Evolutionary conservation across 2,329 filamentous ascomycete species (phyloP).

Genomic region (Clarireedia sp.): DNA sequence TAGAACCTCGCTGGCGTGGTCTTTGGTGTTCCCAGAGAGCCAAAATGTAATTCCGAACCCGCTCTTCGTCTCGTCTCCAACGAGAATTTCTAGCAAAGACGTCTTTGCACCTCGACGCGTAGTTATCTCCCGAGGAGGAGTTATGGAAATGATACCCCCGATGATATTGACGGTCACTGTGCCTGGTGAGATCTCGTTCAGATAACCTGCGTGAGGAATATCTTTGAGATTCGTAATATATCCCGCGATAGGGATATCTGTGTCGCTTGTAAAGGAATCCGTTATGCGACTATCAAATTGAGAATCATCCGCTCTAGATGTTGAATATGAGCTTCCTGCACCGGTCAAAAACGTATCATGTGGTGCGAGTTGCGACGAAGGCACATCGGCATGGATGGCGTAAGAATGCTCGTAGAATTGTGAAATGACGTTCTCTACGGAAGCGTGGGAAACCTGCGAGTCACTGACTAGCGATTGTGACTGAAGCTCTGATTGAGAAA

Average conservation of each 20-base stretch:
- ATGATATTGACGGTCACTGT: conserved; percentile 77
- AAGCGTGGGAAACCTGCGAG: not conserved
- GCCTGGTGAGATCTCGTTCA: conserved; percentile 63
- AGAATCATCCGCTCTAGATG: conserved; percentile 30
- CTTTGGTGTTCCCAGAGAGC: conserved; percentile 42
- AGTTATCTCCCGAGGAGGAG: conserved; percentile 57
- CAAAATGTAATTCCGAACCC: conserved; percentile 82
- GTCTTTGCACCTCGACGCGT: conserved; percentile 56
- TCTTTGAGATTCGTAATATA: conserved; percentile 57
- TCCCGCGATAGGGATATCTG: conserved; percentile 21
- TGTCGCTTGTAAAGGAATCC: not conserved
- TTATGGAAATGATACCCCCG: conserved; percentile 68
- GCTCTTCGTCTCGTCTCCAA: conserved; percentile 78
- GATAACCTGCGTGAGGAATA: conserved; percentile 58
- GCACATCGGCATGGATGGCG: conserved; percentile 56
- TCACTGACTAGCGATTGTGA: not conserved
- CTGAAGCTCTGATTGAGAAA: conserved; percentile 1
- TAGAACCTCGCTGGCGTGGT: conserved; percentile 24
- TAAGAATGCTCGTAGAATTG: conserved; percentile 76
- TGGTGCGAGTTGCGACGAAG: conserved; percentile 49
- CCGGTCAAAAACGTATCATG: conserved; percentile 25
- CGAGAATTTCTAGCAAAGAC: conserved; percentile 66
- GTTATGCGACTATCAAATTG: not conserved
- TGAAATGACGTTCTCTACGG: conserved; percentile 36
- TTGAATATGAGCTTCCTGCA: conserved; percentile 29